Evolutionary conservation across 1,284 basidiomycete species (phyloP), one percentile per base, ranked within the genome.

Genomic region (Abortiporus biennis): DNA sequence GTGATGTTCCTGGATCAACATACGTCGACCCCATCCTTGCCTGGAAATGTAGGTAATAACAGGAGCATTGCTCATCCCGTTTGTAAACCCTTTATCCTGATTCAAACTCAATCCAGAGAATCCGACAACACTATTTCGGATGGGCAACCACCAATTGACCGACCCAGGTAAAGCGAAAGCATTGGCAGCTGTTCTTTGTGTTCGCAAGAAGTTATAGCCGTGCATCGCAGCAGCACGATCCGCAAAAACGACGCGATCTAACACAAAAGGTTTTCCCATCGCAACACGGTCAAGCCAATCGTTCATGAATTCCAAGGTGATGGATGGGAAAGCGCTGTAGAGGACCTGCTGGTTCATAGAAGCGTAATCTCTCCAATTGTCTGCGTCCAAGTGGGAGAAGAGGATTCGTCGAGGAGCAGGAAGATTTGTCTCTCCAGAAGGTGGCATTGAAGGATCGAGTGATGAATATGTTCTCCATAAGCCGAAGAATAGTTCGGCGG

Each of bases 11-110:
- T 67, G 67, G 20, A 75, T 70, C 40, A 87, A 58, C 74, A 76
- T 85, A 20, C 91, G 72, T 15, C 89, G 67, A n/a, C 81, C 85
- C 89, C 90, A 92, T 8, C 73, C 78, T 57, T 94, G 91, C 11
- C 91, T 72, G 9, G 84, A 88, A 48, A 94, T 77, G 56, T 93
- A 92, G 8, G 89, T 92, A 62, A 93, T 90, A 23, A 92, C 91
- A 1, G 73, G 78, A 22, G 42, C 44, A 36, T 38, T 57, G 66
- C 25, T 53, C 31, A 46, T 55, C 25, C 42, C 58, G 68, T 46
- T 54, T 6, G 54, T 51, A 5, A 47, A 47, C 30, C 40, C 56
- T 12, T 48, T 50, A 21, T 54, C 57, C 5, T 48, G 54, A 45
- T 53, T 56, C 30, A 59, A 56, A 19, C 71, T 69, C 20, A 80